Conservation (phyloP, 108 stramenopile species). For the Nitzschia sp. region DNA sequence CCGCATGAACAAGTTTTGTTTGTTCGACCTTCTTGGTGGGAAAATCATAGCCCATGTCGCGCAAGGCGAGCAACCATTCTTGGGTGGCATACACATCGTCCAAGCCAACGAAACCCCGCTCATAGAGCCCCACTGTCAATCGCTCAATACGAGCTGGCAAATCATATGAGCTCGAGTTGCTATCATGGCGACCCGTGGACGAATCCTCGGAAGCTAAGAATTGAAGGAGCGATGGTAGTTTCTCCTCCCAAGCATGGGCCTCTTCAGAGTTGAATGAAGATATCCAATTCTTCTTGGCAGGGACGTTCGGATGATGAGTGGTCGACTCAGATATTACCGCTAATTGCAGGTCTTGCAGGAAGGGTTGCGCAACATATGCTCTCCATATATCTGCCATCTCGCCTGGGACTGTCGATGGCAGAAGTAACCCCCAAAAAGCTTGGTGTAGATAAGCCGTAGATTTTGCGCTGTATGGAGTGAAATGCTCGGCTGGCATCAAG, state of each 20-base stretch:
- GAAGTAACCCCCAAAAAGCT: constrained; percentile 47
- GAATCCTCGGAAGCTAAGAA: constrained; percentile 31
- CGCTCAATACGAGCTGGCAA: constrained; percentile 6
- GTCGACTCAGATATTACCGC: not conserved
- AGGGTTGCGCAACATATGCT: constrained; percentile 7
- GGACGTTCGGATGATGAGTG: not conserved
- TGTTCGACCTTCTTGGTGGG: not conserved
- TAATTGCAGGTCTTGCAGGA: not conserved
- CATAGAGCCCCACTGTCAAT: constrained; percentile 43
- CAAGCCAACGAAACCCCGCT: constrained; percentile 34
- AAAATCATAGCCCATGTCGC: constrained; percentile 27
- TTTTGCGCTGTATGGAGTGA: constrained; percentile 26
- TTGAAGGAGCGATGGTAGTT: constrained; percentile 27
- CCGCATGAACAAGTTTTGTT: not conserved
- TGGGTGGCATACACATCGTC: constrained; percentile 14
- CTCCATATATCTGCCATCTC: constrained; percentile 61
- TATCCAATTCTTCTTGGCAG: not conserved
- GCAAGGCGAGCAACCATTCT: constrained; percentile 40
- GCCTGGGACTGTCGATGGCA: constrained; percentile 58
- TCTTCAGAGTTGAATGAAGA: not conserved
- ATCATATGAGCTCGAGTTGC: too few species aligned
- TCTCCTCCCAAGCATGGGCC: constrained; percentile 31
- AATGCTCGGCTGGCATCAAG: not conserved
- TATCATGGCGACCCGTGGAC: not conserved
- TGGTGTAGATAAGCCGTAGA: constrained; percentile 40